These are phyloP conservation scores for Arthrocladium fulminans DNA, from an alignment of 2,329 filamentous ascomycete genomes.

Conservation along the genomic window DNA sequence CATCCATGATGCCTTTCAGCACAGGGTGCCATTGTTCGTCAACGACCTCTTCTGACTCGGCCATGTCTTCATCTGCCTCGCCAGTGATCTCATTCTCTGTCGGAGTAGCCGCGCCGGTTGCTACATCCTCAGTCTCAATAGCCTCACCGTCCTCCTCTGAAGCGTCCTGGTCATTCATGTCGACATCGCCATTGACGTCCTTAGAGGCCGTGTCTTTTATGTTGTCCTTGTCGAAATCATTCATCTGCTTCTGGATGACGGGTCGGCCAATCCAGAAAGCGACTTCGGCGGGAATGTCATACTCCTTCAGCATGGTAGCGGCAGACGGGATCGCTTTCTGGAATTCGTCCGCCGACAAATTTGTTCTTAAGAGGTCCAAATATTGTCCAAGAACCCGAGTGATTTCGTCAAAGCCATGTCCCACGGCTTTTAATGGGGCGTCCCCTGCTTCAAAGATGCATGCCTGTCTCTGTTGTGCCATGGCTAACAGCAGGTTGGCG, in stretches of 20 bases:
- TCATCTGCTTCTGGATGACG: slow-evolving; percentile 60
- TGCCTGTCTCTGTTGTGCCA: slow-evolving; percentile 83
- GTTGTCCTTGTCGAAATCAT: slow-evolving; percentile 31
- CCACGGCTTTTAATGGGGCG: slow-evolving; percentile 79
- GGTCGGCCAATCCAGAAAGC: slow-evolving; percentile 77
- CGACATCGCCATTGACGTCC: slow-evolving; percentile 22
- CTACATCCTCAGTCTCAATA: slow-evolving; percentile 29
- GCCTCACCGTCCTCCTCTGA: slow-evolving; percentile 27
- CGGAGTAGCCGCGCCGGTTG: slow-evolving; percentile 15
- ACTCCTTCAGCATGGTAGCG: slow-evolving; percentile 63
- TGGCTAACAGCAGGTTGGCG: slow-evolving; percentile 74
- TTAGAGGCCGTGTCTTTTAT: slow-evolving; percentile 24
- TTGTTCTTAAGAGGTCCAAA: slow-evolving; percentile 76
- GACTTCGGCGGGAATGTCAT: slow-evolving; percentile 67
- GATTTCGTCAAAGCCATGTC: slow-evolving; percentile 81
- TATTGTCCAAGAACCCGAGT: slow-evolving; percentile 80
- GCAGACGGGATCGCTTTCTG: slow-evolving; percentile 69
- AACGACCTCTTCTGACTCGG: slow-evolving; percentile 13
- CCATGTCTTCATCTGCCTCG: slow-evolving; percentile 25
- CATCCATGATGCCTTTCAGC: slow-evolving; percentile 63
- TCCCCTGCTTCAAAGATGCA: slow-evolving; percentile 68
- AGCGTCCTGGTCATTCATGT: slow-evolving; percentile 24
- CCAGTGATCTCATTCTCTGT: slow-evolving; percentile 29
- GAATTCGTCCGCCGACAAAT: slow-evolving; percentile 66
- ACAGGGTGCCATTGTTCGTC: slow-evolving; percentile 55